These are phyloP conservation scores for Eucalyptus regnans DNA, from an alignment of 345 rosid species.

Conservation along the genomic window DNA sequence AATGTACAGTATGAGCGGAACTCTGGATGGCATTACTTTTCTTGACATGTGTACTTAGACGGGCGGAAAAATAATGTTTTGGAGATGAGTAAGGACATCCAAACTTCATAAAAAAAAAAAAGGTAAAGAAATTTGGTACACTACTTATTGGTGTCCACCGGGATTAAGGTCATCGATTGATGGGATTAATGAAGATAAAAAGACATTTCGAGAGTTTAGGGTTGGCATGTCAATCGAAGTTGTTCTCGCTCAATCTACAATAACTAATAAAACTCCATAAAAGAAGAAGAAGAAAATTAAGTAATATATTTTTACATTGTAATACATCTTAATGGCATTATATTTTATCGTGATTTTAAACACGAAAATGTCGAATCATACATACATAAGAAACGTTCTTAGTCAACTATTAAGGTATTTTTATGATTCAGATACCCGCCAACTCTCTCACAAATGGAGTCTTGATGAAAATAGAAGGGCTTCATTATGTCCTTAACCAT, in stretches of 20 bases:
- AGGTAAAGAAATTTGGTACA: too few relatives aligned
- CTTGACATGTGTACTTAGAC: background rate
- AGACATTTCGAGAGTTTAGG: background rate
- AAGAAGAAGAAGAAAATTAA: background rate
- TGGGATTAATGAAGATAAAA: background rate
- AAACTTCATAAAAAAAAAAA: background rate
- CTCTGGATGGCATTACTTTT: background rate
- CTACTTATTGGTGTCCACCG: background rate
- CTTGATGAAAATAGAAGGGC: background rate
- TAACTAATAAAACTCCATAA: background rate
- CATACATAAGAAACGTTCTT: too few relatives aligned
- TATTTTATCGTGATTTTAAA: background rate
- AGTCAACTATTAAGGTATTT: background rate
- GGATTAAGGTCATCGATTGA: background rate
- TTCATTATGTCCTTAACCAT: background rate
- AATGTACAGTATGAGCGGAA: background rate
- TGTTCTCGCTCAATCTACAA: rapidly evolving
- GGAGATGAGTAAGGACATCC: background rate
- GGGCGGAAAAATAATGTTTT: background rate
- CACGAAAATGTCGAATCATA: background rate
- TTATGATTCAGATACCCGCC: background rate
- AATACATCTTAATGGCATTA: background rate
- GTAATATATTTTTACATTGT: background rate
- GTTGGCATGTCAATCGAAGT: background rate
- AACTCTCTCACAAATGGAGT: background rate